Evolutionary conservation across 495 filamentous ascomycete species (phyloP), one percentile per base, ranked within the genome.

Genomic region (Tuber calosporum): DNA sequence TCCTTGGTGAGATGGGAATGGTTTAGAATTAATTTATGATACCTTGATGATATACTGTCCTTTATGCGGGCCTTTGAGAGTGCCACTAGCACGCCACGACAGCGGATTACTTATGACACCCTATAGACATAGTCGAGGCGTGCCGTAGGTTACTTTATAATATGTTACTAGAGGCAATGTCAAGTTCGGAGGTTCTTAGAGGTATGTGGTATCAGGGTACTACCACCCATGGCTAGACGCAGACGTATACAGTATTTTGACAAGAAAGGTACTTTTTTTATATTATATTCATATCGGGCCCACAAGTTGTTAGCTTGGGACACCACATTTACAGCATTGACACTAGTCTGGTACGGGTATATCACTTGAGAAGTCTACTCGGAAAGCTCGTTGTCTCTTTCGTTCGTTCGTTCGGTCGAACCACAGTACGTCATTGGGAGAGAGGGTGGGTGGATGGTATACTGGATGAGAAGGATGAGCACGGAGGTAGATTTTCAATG

Each of bases 1-100:
- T 34, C 6, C 26, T 62, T 34, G 26, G 26, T 34, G 26, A 13
- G 53, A 62, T 62, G 20, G 26, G 53, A 9, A 13, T 62, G 53
- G 53, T 62, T 62, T 62, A 34, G 53, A 62, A 62, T 34, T 62
- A 62, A 62, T 62, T 34, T 62, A 62, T 62, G n/a, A 62, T 34
- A 62, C 53, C 53, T 34, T 15, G 26, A 17, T 34, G n/a, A 62
- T 62, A 62, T 19, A 30, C n/a, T 34, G 26, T 34, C 34, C 26
- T 62, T 53, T 45, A 45, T 45, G 43, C 20, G 20, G 43, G 20
- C n/a, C 0, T 48, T 48, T 48, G 20, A 8, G 43, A n/a, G 43
- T 48, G 20, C n/a, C 9, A 30, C 13, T 62, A 13, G 26, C 4
- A 34, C 15, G 2, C n/a, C 15, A 26, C 2, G n/a, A 30, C 53